phyloP scores from a whole-genome alignment of 169 alveolate genomes.

The Plasmodium coatneyi region DNA sequence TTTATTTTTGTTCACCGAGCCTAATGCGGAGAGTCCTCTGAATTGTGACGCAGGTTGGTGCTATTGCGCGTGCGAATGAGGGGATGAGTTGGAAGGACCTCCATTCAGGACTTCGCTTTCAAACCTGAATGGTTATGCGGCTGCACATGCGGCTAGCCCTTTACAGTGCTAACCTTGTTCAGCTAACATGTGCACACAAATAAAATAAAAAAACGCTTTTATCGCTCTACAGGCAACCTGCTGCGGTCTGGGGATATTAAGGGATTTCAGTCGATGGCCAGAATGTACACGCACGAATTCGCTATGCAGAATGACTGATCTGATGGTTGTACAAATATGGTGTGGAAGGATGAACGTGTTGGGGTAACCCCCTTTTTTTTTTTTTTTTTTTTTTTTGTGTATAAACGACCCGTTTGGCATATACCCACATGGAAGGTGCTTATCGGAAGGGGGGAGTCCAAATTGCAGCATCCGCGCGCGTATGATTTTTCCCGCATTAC shows the following conservation, averaged over 20 bases:
- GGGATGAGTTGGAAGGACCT: neutral
- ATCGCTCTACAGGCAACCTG: slow-evolving; percentile 85
- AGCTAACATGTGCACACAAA: neutral
- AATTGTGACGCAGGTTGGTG: slow-evolving; percentile 95
- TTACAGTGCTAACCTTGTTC: neutral
- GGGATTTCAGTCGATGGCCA: slow-evolving; percentile 95
- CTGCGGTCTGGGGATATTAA: slow-evolving; percentile 93
- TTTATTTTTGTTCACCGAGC: slow-evolving; percentile 90
- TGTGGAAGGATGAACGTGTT: neutral
- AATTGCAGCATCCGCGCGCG: neutral
- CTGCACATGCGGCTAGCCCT: neutral
- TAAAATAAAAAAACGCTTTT: neutral
- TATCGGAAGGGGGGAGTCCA: neutral
- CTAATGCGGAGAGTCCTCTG: slow-evolving; percentile 97
- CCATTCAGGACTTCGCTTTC: neutral
- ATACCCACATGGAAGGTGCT: neutral
- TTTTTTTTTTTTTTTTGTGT: slow-evolving; percentile 3
- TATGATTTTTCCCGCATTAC: neutral
- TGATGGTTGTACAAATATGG: neutral
- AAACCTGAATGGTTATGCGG: neutral
- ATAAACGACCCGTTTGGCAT: neutral
- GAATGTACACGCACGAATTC: slow-evolving; percentile 93
- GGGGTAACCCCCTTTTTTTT: neutral
- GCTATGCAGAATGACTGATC: slow-evolving; percentile 78
- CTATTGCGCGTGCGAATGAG: neutral